These are phyloP conservation scores for Vitis hybrid DNA, from an alignment of 177 flowering plant species.

Conservation along the genomic window DNA sequence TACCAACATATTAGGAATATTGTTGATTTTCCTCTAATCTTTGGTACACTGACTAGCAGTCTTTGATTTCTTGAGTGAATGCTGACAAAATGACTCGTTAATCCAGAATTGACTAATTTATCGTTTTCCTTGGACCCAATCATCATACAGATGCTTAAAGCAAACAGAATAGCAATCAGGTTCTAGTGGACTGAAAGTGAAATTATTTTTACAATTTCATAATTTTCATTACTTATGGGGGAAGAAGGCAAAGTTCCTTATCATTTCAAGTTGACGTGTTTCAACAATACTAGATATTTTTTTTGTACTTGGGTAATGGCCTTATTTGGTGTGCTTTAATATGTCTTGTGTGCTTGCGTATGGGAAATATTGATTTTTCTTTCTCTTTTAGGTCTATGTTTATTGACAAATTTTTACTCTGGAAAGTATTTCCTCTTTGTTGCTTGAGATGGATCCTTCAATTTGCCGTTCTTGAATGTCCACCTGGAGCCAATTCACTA, in stretches of 20 bases:
- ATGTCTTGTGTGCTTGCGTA: neutral
- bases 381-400: conserved; percentile 67
- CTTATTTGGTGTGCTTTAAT: neutral
- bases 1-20: neutral
- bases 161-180: too few relatives aligned
- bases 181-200: too few relatives aligned
- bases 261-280: too few relatives aligned
- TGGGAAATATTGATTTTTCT: neutral
- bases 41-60: neutral
- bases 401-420: conserved; percentile 78
- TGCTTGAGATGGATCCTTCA: conserved; percentile 94
- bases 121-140: too few relatives aligned
- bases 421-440: conserved; percentile 89
- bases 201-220: too few relatives aligned
- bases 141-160: too few relatives aligned
- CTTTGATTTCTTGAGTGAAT: neutral
- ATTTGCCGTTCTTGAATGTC: conserved; percentile 67
- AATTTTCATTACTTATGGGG: too few relatives aligned
- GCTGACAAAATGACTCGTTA: too few relatives aligned
- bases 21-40: neutral
- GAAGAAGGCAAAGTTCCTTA: too few relatives aligned
- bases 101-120: too few relatives aligned
- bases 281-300: too few relatives aligned
- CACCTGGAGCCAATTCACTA: conserved; percentile 40
- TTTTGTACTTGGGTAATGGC: too few relatives aligned